These are phyloP conservation scores for Epichloe amarillans DNA, from an alignment of 2,329 filamentous ascomycete species.

Conservation along the genomic window DNA sequence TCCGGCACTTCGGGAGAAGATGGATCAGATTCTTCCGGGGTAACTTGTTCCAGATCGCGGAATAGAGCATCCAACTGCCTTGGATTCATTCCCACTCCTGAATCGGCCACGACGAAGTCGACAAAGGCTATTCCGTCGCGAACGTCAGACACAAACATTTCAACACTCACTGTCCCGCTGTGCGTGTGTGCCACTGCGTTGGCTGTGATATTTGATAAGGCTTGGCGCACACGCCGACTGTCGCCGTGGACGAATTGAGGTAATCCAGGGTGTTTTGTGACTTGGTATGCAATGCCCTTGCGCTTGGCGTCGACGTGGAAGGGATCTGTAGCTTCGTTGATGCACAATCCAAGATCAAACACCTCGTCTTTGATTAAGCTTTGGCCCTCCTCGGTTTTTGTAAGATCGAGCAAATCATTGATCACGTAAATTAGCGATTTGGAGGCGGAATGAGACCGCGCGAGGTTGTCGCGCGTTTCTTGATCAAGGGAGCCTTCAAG, in stretches of 20 bases:
- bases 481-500: constrained; percentile 66
- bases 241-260: constrained; percentile 66
- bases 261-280: constrained; percentile 53
- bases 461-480: constrained; percentile 74
- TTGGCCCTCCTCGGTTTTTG: constrained; percentile 74
- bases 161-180: constrained; percentile 53
- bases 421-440: constrained; percentile 91
- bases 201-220: constrained; percentile 67
- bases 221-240: constrained; percentile 66
- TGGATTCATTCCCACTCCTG: constrained; percentile 58
- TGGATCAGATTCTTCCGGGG: constrained; percentile 27
- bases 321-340: constrained; percentile 64
- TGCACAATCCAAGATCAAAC: constrained; percentile 57
- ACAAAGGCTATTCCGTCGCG: constrained; percentile 45
- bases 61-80: constrained; percentile 44
- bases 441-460: constrained; percentile 77
- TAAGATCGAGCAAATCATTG: constrained; percentile 79
- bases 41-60: constrained; percentile 45
- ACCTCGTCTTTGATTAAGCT: constrained; percentile 67
- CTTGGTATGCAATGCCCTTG: constrained; percentile 59
- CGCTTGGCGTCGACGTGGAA: constrained; percentile 63
- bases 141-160: constrained; percentile 48
- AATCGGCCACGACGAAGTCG: constrained; percentile 65
- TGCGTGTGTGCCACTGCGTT: constrained; percentile 74
- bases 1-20: constrained; percentile 13